These are phyloP conservation scores for Aotearoamyces nothofagi DNA, from an alignment of 2,329 filamentous ascomycete genomes.

Conservation along the genomic window DNA sequence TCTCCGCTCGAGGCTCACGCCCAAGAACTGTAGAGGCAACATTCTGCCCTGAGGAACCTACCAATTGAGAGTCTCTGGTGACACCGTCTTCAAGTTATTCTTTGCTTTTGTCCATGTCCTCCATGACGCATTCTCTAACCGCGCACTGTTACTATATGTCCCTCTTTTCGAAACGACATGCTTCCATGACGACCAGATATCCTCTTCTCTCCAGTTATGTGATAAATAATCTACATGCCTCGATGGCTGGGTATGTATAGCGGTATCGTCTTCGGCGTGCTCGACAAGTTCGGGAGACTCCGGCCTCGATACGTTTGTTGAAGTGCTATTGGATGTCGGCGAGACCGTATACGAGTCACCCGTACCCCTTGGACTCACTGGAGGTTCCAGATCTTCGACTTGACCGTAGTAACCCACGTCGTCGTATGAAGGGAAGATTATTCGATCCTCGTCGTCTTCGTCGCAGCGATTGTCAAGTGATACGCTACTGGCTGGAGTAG, in stretches of 20 bases:
- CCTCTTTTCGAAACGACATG: slow-evolving; percentile 72
- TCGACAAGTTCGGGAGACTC: slow-evolving; percentile 4
- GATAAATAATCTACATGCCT: slow-evolving; percentile 90
- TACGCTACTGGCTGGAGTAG: slow-evolving; percentile 46
- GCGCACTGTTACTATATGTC: slow-evolving; percentile 64
- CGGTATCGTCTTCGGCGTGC: slow-evolving; percentile 32
- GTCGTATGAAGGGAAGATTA: slow-evolving; percentile 23
- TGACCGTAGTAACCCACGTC: slow-evolving; percentile 7
- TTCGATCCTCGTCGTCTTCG: slow-evolving; percentile 84
- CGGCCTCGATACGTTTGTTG: slow-evolving; percentile 29
- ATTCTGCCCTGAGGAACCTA: too few species aligned
- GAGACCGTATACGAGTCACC: slow-evolving; percentile 35
- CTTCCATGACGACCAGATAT: slow-evolving; percentile 95
- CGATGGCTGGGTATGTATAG: slow-evolving; percentile 45
- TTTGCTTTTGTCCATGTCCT: slow-evolving; percentile 92
- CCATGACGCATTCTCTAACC: slow-evolving; percentile 94
- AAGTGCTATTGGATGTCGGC: slow-evolving; percentile 45
- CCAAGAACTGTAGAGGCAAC: neutral
- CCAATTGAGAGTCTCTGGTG: slow-evolving; percentile 89
- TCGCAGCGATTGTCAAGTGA: slow-evolving; percentile 80
- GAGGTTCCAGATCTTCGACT: slow-evolving; percentile 29
- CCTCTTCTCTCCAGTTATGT: slow-evolving; percentile 89
- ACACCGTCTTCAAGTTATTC: slow-evolving; percentile 72
- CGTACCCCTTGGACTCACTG: slow-evolving; percentile 45
- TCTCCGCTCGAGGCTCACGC: neutral